Base-by-base conservation (phyloP, 805 yeast genomes). In the Metschnikowia gelsemii region DNA sequence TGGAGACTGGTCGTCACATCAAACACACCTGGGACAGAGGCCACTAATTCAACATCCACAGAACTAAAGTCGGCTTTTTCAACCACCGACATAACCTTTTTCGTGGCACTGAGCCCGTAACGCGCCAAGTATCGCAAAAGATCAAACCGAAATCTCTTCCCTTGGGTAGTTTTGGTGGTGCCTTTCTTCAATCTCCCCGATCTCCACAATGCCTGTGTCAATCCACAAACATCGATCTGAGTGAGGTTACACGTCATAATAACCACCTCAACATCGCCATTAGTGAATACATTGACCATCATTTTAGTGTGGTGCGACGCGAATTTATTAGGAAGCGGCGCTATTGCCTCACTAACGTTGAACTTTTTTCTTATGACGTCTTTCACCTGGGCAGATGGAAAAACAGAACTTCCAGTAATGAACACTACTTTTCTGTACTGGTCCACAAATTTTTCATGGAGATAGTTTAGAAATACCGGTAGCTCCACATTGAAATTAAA, bases 171-270 rank as follows among this genome's bases (percentile, higher is more conserved):
- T 1, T n/a, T 34, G 4, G 52, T 51, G 5, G 19, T 22, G 0
- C 57, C 54, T 16, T 35, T 46, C 2, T 33, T 32, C 18, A 71
- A 41, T 18, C 58, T 53, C 1, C 84, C 87, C 6, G 84, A 75
- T 24, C 70, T 59, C 89, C 89, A 83, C 23, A 75, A 63, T 70
- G 80, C 79, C 53, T 83, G 88, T 5, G 84, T 82, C 42, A 83
- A 78, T 1, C 72, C 70, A 4, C 64, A 62, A 37, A 78, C 72
- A 57, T 84, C 90, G 0, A 72, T 54, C 25, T 58, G 57, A 0
- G 82, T 78, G 40, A 82, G 55, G 57, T 84, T 84, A 56, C 76
- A 72, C 1, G 87, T 77, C 57, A 82, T 76, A 18, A 83, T 62
- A 17, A 76, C 77, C 0, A 84, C 57, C 52, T 76, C 80, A 23